Conservation (phyloP, 441 rosid genomes). For the Bruguiera hainesii region DNA sequence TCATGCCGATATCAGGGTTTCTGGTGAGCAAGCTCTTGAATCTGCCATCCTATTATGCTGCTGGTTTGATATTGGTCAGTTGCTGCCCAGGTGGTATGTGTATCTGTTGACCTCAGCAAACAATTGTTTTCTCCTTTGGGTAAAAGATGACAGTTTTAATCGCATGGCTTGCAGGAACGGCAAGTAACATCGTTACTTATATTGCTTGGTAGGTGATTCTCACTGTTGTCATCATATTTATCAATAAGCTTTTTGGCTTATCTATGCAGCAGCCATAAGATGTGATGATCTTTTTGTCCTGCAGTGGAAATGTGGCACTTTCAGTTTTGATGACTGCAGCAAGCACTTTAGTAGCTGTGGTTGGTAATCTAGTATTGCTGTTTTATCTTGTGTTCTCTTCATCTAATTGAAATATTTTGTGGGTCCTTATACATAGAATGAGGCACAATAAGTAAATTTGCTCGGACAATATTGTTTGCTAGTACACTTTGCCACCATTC, state of each 20-base stretch:
- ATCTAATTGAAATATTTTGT: not conserved
- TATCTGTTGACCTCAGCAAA: constrained; percentile 4
- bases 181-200: constrained; percentile 83
- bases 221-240: constrained; percentile 6
- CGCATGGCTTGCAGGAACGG: constrained; percentile 58
- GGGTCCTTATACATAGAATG: not conserved
- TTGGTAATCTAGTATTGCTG: constrained; percentile 29
- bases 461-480: not conserved
- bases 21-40: constrained; percentile 72
- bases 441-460: not conserved
- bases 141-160: constrained; percentile 13
- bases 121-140: constrained; percentile 7
- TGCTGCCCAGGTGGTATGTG: constrained; percentile 89
- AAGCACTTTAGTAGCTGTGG: constrained; percentile 84
- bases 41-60: constrained; percentile 81
- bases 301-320: constrained; percentile 87
- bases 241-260: not conserved
- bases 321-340: constrained; percentile 91
- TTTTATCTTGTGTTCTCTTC: constrained; percentile 7
- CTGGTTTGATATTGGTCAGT: constrained; percentile 82
- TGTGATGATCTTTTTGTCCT: constrained; percentile 22
- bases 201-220: constrained; percentile 55
- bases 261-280: constrained; percentile 14
- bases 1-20: constrained; percentile 84
- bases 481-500: not conserved